These are phyloP conservation scores for Nitzschia inconspicua DNA, from an alignment of 108 stramenopile genomes.

Conservation along the genomic window DNA sequence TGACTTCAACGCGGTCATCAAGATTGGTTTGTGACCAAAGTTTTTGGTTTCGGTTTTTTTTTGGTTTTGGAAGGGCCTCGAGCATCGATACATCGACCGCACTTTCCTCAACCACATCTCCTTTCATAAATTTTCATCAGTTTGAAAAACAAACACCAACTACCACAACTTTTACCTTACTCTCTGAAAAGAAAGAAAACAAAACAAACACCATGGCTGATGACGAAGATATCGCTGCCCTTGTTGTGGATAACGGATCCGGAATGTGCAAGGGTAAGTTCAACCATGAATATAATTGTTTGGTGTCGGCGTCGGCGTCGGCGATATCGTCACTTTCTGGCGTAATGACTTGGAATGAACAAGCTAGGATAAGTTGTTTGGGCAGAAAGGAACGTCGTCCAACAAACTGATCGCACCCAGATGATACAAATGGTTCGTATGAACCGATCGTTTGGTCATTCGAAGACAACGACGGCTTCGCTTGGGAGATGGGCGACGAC, in stretches of 20 bases:
- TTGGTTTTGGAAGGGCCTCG: not conserved
- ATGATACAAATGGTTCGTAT: no score
- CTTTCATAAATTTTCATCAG: not conserved
- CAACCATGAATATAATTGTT: not conserved
- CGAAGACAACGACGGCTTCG: no score
- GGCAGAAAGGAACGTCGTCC: no score
- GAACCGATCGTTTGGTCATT: no score
- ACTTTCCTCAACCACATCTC: no score
- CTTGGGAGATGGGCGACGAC: no score
- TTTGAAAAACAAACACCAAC: not conserved
- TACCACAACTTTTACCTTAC: not conserved
- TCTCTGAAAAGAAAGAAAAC: not conserved
- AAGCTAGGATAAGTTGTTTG: not conserved
- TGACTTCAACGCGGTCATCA: no score
- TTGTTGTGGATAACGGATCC: constrained; percentile 96
- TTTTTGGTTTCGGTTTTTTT: not conserved
- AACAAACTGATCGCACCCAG: no score
- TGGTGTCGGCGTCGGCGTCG: not conserved
- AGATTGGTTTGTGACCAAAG: no score
- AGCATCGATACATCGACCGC: no score
- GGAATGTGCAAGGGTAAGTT: constrained; percentile 92
- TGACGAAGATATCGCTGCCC: constrained; percentile 95
- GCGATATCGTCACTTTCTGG: not conserved
- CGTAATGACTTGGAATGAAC: not conserved
- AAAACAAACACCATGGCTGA: constrained; percentile 69